These are phyloP conservation scores for Bryoerythrophyllum caledonicum DNA, from an alignment of 225 moss, liverwort and hornwort genomes.

Conservation along the genomic window DNA sequence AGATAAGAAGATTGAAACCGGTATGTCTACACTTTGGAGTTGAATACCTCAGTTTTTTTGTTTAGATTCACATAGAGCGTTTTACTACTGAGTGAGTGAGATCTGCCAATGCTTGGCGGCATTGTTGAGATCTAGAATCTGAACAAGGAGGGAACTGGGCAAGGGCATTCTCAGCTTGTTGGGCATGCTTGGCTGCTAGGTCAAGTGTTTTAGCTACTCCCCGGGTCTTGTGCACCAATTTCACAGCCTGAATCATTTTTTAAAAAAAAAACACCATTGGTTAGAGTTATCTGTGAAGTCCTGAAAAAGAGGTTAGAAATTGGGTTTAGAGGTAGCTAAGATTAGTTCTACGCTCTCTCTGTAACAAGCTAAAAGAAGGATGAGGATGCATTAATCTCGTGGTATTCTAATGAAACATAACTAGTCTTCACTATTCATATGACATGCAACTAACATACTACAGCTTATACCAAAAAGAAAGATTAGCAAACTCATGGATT, in stretches of 20 bases:
- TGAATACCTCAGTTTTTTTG: neutral
- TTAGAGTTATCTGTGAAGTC: too few species aligned
- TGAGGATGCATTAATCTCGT: too few species aligned
- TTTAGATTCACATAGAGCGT: slow-evolving; percentile 55
- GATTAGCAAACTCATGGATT: neutral
- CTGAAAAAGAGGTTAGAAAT: too few species aligned
- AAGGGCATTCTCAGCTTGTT: slow-evolving; percentile 66
- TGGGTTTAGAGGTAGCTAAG: too few species aligned
- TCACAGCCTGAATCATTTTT: slow-evolving; percentile 50
- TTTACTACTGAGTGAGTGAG: slow-evolving; percentile 68
- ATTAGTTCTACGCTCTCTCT: too few species aligned
- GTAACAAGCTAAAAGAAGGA: too few species aligned
- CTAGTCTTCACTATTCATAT: too few species aligned
- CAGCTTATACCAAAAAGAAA: too few species aligned
- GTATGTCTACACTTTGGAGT: neutral
- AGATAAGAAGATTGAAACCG: too few species aligned
- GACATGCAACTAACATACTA: too few species aligned
- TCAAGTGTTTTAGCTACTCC: slow-evolving; percentile 78
- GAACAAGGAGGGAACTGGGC: slow-evolving; percentile 59
- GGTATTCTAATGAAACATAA: too few species aligned
- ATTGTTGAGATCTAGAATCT: slow-evolving; percentile 65
- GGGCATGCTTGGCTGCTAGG: slow-evolving; percentile 68
- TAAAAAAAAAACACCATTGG: neutral
- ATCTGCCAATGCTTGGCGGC: slow-evolving; percentile 75
- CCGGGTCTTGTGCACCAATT: slow-evolving; percentile 65